Conservation (phyloP, 2,329 filamentous ascomycete genomes). For the Fusarium beomiforme region DNA sequence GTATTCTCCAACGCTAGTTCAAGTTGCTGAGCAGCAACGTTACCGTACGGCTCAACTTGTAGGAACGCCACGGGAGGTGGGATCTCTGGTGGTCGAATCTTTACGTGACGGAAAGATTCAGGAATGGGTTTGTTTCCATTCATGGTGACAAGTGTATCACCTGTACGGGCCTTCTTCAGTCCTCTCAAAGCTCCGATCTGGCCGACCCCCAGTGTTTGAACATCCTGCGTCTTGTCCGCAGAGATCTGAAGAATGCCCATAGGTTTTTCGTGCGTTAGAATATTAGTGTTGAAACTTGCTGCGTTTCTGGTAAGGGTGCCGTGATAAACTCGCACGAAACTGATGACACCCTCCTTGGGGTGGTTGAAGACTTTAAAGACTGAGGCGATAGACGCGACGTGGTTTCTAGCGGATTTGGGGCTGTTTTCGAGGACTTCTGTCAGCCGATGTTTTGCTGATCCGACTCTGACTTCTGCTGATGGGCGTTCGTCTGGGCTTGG, state of each 20-base stretch:
- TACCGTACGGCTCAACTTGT: slow-evolving; percentile 84
- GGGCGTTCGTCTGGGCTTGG: slow-evolving; percentile 84
- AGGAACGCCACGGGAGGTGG: slow-evolving; percentile 96
- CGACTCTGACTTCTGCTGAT: slow-evolving; percentile 79
- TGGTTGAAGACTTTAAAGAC: slow-evolving; percentile 98
- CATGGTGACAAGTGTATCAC: slow-evolving; percentile 88
- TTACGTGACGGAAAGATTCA: slow-evolving; percentile 75
- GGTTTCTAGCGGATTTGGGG: slow-evolving; percentile 49
- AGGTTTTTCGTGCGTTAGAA: slow-evolving; percentile 80
- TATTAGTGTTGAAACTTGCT: slow-evolving; percentile 86
- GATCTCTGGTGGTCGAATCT: slow-evolving; percentile 87
- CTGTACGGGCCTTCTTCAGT: slow-evolving; percentile 89
- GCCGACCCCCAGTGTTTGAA: slow-evolving; percentile 81
- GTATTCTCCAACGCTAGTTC: slow-evolving; percentile 80
- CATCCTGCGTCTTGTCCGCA: slow-evolving; percentile 85
- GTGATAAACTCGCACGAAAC: slow-evolving; percentile 92
- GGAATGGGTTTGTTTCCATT: slow-evolving; percentile 70
- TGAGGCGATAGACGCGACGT: slow-evolving; percentile 64
- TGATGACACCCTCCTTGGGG: slow-evolving; percentile 83
- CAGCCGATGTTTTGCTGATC: slow-evolving; percentile 56
- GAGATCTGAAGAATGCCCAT: slow-evolving; percentile 89
- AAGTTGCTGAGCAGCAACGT: slow-evolving; percentile 82
- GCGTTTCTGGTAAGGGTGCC: slow-evolving; percentile 80
- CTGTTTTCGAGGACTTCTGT: slow-evolving; percentile 53
- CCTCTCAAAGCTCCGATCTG: slow-evolving; percentile 95